Evolutionary conservation across 495 filamentous ascomycete species (phyloP).

Genomic region (Hypoxylon cercidicola): DNA sequence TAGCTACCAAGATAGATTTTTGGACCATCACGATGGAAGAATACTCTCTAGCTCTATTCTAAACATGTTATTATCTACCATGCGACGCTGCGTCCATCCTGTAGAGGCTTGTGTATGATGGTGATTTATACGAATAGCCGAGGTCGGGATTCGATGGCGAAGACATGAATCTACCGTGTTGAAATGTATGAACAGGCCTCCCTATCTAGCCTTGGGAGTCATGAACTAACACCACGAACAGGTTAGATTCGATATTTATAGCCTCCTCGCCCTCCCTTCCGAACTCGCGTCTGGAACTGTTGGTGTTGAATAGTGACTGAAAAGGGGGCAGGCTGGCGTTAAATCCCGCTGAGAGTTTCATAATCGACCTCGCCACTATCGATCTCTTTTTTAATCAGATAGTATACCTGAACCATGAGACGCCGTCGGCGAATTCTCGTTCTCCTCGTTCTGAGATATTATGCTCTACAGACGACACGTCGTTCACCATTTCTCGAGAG

Average conservation of each 20-base stretch:
- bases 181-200: too few relatives aligned
- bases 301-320: too few relatives aligned
- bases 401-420: conserved; percentile 63
- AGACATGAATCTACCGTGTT: too few relatives aligned
- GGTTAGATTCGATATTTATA: too few relatives aligned
- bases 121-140: conserved; percentile 9
- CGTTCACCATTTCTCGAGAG: conserved; percentile 35
- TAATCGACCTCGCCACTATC: neutral
- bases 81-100: neutral
- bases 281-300: too few relatives aligned
- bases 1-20: conserved; percentile 19
- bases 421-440: conserved; percentile 57
- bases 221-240: neutral
- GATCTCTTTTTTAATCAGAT: conserved; percentile 40
- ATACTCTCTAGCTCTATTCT: conserved; percentile 31
- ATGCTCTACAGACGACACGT: conserved; percentile 55
- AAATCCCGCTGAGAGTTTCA: too few relatives aligned
- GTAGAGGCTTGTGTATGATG: conserved; percentile 6
- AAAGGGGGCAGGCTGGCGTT: too few relatives aligned
- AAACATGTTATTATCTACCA: conserved; percentile 21
- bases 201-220: neutral
- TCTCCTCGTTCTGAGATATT: conserved; percentile 54
- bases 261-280: too few relatives aligned
- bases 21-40: conserved; percentile 15
- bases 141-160: too few relatives aligned